Conservation (phyloP, 306 rosid genomes). For the Notholithocarpus densiflorus region DNA sequence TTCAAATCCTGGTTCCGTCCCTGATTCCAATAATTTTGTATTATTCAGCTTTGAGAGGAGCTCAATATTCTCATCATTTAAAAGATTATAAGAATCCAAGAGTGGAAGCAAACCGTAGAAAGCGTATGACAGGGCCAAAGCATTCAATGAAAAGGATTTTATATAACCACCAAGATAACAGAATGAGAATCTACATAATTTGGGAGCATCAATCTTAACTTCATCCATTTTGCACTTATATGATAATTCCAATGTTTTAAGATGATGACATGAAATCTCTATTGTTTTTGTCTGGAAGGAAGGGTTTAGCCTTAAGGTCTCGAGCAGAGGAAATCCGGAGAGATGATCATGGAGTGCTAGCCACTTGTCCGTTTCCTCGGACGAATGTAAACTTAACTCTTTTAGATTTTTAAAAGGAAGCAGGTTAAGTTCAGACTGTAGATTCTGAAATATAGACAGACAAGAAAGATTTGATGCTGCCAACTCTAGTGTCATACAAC, state of each 20-base stretch:
- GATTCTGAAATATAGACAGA: neutral
- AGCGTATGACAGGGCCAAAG: neutral
- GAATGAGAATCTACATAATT: slow-evolving; percentile 3
- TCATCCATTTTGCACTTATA: slow-evolving; percentile 10
- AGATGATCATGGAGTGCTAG: slow-evolving; percentile 6
- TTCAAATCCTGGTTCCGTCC: too few species aligned
- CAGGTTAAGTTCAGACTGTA: neutral
- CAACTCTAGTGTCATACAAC: too few species aligned
- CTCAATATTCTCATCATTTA: slow-evolving; percentile 2
- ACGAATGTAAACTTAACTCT: neutral
- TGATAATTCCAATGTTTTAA: slow-evolving; percentile 10
- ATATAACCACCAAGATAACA: neutral
- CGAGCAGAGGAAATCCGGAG: slow-evolving; percentile 23
- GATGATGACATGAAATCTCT: slow-evolving; percentile 22
- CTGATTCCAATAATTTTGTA: too few species aligned
- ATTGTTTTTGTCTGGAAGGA: slow-evolving; percentile 25
- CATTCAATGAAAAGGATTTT: slow-evolving; percentile 1
- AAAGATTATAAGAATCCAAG: neutral
- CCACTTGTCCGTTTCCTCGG: slow-evolving; percentile 17
- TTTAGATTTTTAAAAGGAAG: slow-evolving; percentile 12
- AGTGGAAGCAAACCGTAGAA: neutral
- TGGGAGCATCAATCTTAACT: slow-evolving; percentile 25
- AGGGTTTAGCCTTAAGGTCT: slow-evolving; percentile 9
- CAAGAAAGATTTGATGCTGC: neutral
- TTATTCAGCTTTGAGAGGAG: neutral